These are phyloP conservation scores for Corrigiola litoralis DNA, from an alignment of 179 eudicot genomes.

Conservation along the genomic window DNA sequence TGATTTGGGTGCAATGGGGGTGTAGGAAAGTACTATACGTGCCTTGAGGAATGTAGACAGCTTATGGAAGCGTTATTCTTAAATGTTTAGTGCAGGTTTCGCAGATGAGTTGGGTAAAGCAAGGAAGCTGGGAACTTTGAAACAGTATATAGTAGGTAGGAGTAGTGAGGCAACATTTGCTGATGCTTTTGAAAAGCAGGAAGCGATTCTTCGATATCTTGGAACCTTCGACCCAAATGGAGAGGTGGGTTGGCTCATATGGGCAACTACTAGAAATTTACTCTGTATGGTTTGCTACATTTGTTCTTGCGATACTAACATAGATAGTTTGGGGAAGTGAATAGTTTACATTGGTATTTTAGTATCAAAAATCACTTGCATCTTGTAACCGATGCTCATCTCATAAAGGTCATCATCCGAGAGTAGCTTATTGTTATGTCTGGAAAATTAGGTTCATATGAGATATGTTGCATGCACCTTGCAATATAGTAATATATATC, in stretches of 20 bases:
- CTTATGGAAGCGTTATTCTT: not conserved
- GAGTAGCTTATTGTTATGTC: not conserved
- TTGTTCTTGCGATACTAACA: not conserved
- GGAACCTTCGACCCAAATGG: conserved; percentile 67
- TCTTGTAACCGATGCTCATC: no score
- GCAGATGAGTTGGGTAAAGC: conserved; percentile 76
- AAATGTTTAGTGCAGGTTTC: conserved; percentile 38
- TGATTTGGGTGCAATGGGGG: no score
- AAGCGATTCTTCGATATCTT: conserved; percentile 66
- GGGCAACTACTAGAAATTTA: not conserved
- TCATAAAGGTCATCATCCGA: no score
- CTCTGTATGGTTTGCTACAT: not conserved
- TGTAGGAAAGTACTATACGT: not conserved
- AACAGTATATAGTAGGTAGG: conserved; percentile 73
- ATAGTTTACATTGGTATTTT: not conserved
- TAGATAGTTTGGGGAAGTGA: not conserved
- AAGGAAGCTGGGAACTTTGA: conserved; percentile 58
- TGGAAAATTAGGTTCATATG: not conserved
- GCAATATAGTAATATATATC: no score
- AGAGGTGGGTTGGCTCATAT: conserved; percentile 43
- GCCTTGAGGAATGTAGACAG: not conserved
- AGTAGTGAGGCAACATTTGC: conserved; percentile 78
- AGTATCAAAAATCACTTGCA: no score
- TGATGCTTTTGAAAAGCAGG: conserved; percentile 81
- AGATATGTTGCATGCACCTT: not conserved